A percentile compares a stretch with the other conserved stretches of the same genome.
Evolutionary conservation across 768 basidiomycete species (phyloP).

Genomic region (Russula lepida): DNA sequence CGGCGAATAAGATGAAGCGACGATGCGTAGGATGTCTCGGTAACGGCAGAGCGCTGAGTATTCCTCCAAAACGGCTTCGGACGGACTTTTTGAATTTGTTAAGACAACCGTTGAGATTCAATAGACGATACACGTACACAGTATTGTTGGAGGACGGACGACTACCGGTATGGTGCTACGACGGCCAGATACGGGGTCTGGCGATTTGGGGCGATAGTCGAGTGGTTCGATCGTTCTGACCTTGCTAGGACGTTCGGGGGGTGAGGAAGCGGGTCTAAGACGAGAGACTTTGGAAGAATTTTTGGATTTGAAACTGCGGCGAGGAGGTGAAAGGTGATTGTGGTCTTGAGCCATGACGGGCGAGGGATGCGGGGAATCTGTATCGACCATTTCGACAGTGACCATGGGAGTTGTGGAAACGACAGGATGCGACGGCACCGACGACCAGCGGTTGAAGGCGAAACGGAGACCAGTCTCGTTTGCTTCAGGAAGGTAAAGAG

Average conservation of each 20-base stretch:
- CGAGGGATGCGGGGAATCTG: not conserved
- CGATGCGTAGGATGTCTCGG: slow-evolving; percentile 63
- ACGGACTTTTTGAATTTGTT: slow-evolving; percentile 42
- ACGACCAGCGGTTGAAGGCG: slow-evolving; percentile 5
- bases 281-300: not conserved
- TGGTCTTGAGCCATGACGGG: not conserved
- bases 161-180: slow-evolving; percentile 30
- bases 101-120: not conserved
- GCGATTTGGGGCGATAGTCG: not conserved
- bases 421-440: not conserved
- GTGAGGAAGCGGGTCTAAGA: not conserved
- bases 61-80: slow-evolving; percentile 78
- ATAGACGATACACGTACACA: slow-evolving; percentile 40
- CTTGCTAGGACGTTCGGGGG: not conserved
- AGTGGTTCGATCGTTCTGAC: not conserved
- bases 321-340: slow-evolving; percentile 9
- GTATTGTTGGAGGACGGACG: slow-evolving; percentile 52
- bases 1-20: slow-evolving; percentile 66
- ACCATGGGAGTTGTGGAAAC: slow-evolving; percentile 1
- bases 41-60: slow-evolving; percentile 62
- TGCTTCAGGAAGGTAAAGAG: slow-evolving; percentile 6
- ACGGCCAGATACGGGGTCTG: not conserved
- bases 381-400: slow-evolving; percentile 16
- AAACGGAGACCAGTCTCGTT: slow-evolving; percentile 8
- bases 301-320: not conserved